Conservation (phyloP, 345 rosid species). For the Pugionium cornutum region DNA sequence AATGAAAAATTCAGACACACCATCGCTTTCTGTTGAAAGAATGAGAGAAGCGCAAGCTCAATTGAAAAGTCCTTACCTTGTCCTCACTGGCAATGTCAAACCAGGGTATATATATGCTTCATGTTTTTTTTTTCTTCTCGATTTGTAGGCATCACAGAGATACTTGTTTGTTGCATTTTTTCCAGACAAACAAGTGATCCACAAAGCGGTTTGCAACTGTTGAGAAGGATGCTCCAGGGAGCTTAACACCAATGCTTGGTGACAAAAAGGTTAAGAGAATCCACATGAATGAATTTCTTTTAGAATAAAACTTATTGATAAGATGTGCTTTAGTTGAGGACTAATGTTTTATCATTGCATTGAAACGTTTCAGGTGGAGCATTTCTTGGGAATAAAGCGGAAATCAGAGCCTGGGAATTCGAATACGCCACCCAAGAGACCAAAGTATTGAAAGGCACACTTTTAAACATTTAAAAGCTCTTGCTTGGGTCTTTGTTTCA, state of each 20-base stretch:
- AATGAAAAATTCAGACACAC: slow-evolving; percentile 98
- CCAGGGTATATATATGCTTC: slow-evolving; percentile 61
- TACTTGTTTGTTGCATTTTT: slow-evolving; percentile 30
- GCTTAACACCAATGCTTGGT: slow-evolving; percentile 94
- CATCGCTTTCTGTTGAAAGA: slow-evolving; percentile 83
- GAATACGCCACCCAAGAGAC: slow-evolving; percentile 54
- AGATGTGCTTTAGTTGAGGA: neutral
- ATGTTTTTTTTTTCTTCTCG: no score
- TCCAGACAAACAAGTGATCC: slow-evolving; percentile 91
- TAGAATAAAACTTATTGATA: no score
- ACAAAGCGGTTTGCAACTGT: slow-evolving; percentile 77
- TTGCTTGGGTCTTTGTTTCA: slow-evolving; percentile 24
- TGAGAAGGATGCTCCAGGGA: slow-evolving; percentile 82
- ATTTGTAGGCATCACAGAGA: neutral
- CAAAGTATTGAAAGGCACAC: slow-evolving; percentile 47
- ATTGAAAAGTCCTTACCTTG: slow-evolving; percentile 87
- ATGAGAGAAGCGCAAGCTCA: slow-evolving; percentile 96
- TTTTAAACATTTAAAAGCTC: slow-evolving; percentile 2
- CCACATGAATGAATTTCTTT: neutral
- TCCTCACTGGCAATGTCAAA: slow-evolving; percentile 94
- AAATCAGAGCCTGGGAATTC: slow-evolving; percentile 56
- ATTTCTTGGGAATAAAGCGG: slow-evolving; percentile 91
- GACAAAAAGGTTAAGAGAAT: slow-evolving; percentile 65
- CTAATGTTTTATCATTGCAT: slow-evolving; percentile 20
- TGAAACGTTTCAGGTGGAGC: slow-evolving; percentile 67